Evolutionary conservation across 768 basidiomycete species (phyloP), one percentile per base, ranked within the genome.

Genomic region (Infundibulicybe gibba): DNA sequence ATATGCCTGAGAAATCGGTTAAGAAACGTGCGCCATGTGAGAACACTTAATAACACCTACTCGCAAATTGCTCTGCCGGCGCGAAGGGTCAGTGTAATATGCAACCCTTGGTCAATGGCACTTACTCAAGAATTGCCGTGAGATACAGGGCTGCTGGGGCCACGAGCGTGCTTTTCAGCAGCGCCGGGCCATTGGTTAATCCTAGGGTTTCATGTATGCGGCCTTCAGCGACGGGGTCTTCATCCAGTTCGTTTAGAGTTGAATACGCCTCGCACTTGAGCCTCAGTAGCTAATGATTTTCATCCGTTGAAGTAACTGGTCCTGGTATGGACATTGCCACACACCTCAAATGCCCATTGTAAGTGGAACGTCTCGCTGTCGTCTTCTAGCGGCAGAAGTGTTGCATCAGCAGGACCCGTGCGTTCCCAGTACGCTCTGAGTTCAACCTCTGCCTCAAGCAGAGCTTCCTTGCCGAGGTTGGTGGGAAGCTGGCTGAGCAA

Each of bases 371-470:
- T 75, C 50, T 76, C 63, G 32, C 72, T 62, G 48, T 80, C 76
- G 52, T 81, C 77, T 43, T 80, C 80, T 33, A 68, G 55, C 20
- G 61, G 53, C 1, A 61, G 50, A 44, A 57, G 55, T 15, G 57
- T 46, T 10, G 47, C 48, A 32, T 54, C 65, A 30, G 62, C 57
- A 17, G 65, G 58, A 40, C 74, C 68, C 10, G 82, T 89, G 47
- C 83, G 77, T 55, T 91, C 90, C 80, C 85, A 87, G 70, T 94
- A 94, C 6, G 90, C 90, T 58, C 90, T 77, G 40, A 97, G 64
- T 63, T 97, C 94, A 37, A 97, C 75, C 60, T 97, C 94, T 0
- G 94, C 94, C 67, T 97, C 94, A 41, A 94, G 71, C 14, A 95
- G 71, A 2, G 93, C 93, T 61, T 94, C 90, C 67, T 97, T 92